phyloP scores from a whole-genome alignment of 768 basidiomycete species.

The Auriscalpium orientale region DNA sequence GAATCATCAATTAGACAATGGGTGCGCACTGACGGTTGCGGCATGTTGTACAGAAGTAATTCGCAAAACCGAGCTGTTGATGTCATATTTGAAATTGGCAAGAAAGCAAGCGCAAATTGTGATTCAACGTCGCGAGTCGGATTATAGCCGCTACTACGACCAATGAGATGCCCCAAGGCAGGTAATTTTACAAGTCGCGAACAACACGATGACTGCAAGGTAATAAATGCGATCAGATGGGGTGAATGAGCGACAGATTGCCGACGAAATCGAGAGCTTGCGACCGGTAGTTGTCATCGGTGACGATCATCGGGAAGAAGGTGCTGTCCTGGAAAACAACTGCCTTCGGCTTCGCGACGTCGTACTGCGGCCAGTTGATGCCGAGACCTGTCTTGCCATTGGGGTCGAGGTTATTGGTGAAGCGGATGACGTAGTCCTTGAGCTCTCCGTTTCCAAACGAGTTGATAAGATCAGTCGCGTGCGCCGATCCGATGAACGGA shows the following conservation, averaged over 20 bases:
- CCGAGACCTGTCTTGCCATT: slow-evolving; percentile 16
- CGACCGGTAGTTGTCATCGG: slow-evolving; percentile 13
- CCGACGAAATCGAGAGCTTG: slow-evolving; percentile 11
- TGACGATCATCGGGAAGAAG: slow-evolving; percentile 5
- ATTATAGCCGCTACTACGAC: too few relatives aligned
- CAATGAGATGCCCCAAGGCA: too few relatives aligned
- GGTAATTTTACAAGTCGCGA: too few relatives aligned
- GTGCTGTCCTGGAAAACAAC: slow-evolving; percentile 14
- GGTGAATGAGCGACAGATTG: slow-evolving; percentile 12
- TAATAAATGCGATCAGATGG: background rate
- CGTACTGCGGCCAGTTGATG: slow-evolving; percentile 19
- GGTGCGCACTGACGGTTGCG: too few relatives aligned
- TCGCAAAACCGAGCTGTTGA: too few relatives aligned
- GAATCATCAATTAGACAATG: too few relatives aligned
- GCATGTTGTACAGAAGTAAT: too few relatives aligned
- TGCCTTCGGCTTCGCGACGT: slow-evolving; percentile 5
- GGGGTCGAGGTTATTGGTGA: slow-evolving; percentile 23
- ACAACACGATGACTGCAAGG: too few relatives aligned
- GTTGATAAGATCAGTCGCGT: slow-evolving; percentile 19
- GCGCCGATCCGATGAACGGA: slow-evolving; percentile 35
- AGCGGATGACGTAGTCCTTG: slow-evolving; percentile 23
- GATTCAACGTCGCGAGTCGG: too few relatives aligned
- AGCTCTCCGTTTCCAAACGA: slow-evolving; percentile 18
- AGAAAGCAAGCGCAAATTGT: too few relatives aligned
- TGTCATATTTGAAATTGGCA: too few relatives aligned